phyloP scores from a whole-genome alignment of 108 stramenopile species.

The Pelagomonas calceolata region DNA sequence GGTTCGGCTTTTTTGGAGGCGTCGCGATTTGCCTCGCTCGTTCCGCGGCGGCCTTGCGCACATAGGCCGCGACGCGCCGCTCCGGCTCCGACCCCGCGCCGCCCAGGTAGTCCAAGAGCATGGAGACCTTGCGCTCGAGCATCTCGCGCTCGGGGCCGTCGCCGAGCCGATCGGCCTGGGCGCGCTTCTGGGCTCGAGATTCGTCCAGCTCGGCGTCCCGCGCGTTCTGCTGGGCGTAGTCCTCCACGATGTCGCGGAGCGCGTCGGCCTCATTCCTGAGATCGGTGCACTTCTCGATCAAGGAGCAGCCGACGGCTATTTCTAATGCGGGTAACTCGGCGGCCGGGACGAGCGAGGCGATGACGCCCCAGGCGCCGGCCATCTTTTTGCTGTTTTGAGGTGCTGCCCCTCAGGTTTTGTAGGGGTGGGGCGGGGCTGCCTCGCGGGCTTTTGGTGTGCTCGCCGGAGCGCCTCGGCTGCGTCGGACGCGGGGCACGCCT shows the following conservation, averaged over 20 bases:
- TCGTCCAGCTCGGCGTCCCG: neutral
- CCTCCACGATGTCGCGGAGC: neutral
- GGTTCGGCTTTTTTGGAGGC: too few species aligned
- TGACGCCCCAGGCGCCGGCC: neutral
- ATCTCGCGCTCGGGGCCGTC: neutral
- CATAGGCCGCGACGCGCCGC: neutral
- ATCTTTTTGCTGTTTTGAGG: too few species aligned
- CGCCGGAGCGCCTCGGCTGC: neutral
- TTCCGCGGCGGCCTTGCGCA: neutral
- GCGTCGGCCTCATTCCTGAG: neutral
- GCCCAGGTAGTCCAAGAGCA: neutral
- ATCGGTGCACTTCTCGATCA: neutral
- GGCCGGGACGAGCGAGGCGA: neutral
- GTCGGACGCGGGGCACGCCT: neutral
- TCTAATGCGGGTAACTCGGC: neutral
- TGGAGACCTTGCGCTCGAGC: neutral
- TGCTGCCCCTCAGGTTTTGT: too few species aligned
- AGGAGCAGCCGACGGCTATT: neutral
- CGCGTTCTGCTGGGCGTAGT: neutral
- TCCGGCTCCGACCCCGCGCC: neutral
- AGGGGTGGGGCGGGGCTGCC: neutral
- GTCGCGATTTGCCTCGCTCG: too few species aligned
- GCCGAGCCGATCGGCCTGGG: neutral
- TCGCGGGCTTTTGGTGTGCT: neutral
- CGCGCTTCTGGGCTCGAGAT: neutral